These are phyloP conservation scores for Ogataea zsoltii DNA, from an alignment of 805 yeast genomes.

Conservation along the genomic window DNA sequence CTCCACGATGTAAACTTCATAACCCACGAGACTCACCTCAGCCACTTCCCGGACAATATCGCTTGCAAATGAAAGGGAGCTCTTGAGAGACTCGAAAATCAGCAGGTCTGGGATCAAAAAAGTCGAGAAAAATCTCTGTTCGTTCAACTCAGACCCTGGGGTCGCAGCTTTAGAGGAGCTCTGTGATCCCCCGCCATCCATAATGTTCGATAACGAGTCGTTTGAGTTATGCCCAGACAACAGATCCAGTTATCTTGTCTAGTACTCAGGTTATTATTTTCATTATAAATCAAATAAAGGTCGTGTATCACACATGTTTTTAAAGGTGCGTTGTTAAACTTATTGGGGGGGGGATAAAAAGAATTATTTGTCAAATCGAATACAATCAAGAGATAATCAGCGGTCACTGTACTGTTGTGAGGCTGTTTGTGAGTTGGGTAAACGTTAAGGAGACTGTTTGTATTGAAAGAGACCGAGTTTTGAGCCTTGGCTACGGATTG, in stretches of 20 bases:
- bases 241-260: no score
- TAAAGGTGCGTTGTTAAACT: conserved; percentile 3
- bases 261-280: no score
- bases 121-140: conserved; percentile 10
- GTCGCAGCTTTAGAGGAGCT: neutral
- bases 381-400: no score
- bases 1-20: conserved; percentile 88
- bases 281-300: neutral
- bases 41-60: conserved; percentile 43
- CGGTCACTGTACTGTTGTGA: no score
- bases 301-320: neutral
- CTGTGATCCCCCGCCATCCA: neutral
- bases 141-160: neutral
- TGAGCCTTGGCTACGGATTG: no score
- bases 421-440: no score
- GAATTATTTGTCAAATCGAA: no score
- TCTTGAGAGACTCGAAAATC: conserved; percentile 46
- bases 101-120: conserved; percentile 53
- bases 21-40: conserved; percentile 60
- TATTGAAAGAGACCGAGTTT: no score
- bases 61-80: conserved; percentile 38
- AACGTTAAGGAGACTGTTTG: no score
- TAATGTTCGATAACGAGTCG: neutral
- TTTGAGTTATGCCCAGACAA: no score
- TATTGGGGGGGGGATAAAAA: neutral